Evolutionary conservation across 169 alveolate species (phyloP).

Genomic region (Eimeria falciformis): DNA sequence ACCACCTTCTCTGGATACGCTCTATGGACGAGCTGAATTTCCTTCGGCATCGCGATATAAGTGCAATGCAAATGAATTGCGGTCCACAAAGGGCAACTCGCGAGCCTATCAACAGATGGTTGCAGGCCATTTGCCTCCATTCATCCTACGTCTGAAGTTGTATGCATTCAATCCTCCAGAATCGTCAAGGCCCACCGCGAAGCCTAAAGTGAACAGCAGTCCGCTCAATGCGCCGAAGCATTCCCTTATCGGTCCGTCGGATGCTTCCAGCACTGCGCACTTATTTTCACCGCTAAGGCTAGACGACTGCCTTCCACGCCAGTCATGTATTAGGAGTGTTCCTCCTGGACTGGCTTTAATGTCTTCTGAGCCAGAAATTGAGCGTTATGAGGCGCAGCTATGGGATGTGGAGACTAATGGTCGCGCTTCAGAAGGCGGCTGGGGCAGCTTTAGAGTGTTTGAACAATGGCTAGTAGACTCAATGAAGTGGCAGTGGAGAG

Average conservation of each 20-base stretch:
- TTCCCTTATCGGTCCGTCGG: not conserved
- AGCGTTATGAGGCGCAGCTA: constrained; percentile 44
- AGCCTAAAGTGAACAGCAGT: not conserved
- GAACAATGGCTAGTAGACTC: constrained; percentile 73
- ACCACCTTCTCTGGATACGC: constrained; percentile 20
- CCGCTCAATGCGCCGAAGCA: not conserved
- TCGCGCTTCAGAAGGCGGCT: constrained; percentile 47
- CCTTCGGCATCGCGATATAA: no score
- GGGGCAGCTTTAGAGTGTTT: constrained; percentile 72
- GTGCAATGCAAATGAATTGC: constrained; percentile 4
- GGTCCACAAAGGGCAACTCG: not conserved
- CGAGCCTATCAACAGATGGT: constrained; percentile 2
- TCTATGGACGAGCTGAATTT: not conserved
- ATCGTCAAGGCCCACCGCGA: not conserved
- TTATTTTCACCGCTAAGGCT: constrained; percentile 18
- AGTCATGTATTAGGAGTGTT: constrained; percentile 40
- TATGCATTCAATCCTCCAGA: constrained; percentile 44
- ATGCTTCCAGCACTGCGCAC: not conserved
- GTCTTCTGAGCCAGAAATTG: constrained; percentile 45
- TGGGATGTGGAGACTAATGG: constrained; percentile 4
- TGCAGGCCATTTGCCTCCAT: constrained; percentile 45
- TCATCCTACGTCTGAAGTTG: constrained; percentile 52
- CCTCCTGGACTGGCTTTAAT: constrained; percentile 66
- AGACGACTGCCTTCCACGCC: constrained; percentile 41
- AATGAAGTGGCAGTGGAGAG: constrained; percentile 79